Evolutionary conservation across 2,329 filamentous ascomycete genomes (phyloP), one percentile per base, ranked within the genome.

Genomic region (Epichloe brachyelytri): DNA sequence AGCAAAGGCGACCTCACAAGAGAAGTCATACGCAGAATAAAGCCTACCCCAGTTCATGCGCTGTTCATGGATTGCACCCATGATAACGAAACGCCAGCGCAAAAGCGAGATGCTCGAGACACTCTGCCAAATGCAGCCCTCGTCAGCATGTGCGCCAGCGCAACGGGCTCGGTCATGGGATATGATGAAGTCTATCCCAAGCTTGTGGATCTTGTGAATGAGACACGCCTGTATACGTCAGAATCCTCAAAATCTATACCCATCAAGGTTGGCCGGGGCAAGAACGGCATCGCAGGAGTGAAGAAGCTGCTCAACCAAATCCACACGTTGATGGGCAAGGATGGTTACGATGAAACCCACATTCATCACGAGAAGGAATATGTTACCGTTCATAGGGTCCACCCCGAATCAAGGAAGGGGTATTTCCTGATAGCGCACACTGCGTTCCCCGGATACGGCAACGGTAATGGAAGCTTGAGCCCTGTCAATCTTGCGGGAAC

Each of bases 11-110:
- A 63, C 15, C 64, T 68, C 26, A 69, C 72, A 34, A 71, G 74
- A 37, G 85, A 91, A 59, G 78, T 86, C 17, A 76, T 95, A 57
- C 85, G 84, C 57, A 84, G 78, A 55, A 90, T 98, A 66, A 87
- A 88, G 57, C 83, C 86, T n/a, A 86, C 82, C 3, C 88, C 90
- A 4, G 85, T 97, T 0, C 90, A 95, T 57, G 93, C 91, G 1
- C 73, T 98, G 1, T 96, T 98, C 68, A 97, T 97, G 89, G 94
- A 98, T 65, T 98, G 94, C 68, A 98, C 94, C 0, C 93, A 98
- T 66, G 93, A 98, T 70, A 98, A 98, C 60, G 91, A 98, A 69
- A 86, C 88, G 2, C 93, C 93, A 0, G 88, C 91, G 1, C 91
- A 98, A 68, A 96, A 96, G 68, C 80, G 94, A 40, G 90, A 96